Percentiles rank a stretch among this genome's conserved stretches.
phyloP scores from a whole-genome alignment of 306 rosid species.

The Prunus campanulata region DNA sequence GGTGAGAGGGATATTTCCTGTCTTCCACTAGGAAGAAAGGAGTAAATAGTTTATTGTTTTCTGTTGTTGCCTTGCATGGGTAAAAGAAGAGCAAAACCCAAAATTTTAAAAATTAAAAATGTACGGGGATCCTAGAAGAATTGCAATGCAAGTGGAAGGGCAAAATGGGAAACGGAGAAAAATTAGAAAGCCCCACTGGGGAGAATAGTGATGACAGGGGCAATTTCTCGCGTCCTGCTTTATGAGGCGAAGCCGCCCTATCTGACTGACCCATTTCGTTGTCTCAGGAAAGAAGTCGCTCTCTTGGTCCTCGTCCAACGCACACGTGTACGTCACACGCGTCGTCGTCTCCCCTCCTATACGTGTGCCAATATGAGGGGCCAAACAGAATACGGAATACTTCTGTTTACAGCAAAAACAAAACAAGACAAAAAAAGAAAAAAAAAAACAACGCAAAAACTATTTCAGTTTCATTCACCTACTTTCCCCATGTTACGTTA shows the following conservation, averaged over 20 bases:
- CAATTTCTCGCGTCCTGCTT: constrained; percentile 11
- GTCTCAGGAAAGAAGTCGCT: neutral
- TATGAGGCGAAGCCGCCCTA: constrained; percentile 30
- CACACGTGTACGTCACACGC: constrained; percentile 19
- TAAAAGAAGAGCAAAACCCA: neutral
- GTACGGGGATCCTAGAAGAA: constrained; percentile 3
- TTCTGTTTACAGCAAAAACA: too few relatives aligned
- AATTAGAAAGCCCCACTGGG: neutral
- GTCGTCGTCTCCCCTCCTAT: neutral
- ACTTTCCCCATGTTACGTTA: too few relatives aligned
- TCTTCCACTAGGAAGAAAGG: neutral
- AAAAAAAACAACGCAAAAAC: too few relatives aligned
- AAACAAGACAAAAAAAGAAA: too few relatives aligned
- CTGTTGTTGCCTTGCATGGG: neutral
- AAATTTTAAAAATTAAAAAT: neutral
- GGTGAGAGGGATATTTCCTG: neutral
- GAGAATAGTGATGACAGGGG: neutral
- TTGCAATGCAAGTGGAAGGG: constrained; percentile 12
- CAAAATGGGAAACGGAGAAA: constrained; percentile 1
- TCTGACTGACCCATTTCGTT: constrained; percentile 43
- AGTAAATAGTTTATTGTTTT: neutral
- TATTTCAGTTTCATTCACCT: too few relatives aligned
- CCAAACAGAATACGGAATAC: neutral
- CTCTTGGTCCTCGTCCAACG: neutral
- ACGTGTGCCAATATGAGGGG: neutral